phyloP scores from a whole-genome alignment of 2,329 filamentous ascomycete species.

The Pseudofabraea citricarpa region DNA sequence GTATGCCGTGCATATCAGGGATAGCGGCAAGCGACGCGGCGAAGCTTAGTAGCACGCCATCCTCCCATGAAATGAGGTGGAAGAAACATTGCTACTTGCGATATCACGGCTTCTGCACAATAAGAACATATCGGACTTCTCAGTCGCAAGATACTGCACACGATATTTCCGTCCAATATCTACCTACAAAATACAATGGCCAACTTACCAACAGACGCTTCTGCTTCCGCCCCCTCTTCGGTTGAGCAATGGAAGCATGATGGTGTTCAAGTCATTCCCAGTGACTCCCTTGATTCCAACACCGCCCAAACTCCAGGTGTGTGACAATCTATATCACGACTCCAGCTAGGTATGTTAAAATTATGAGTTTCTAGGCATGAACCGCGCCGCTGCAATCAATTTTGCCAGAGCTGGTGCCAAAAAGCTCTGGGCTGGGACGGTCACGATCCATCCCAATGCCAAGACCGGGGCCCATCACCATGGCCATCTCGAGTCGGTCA shows the following conservation, averaged over 20 bases:
- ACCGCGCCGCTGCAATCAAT: constrained; percentile 38
- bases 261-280: neutral
- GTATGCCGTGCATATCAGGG: no score
- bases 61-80: neutral
- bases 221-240: neutral
- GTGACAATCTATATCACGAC: neutral
- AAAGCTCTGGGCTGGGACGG: constrained; percentile 40
- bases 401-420: constrained; percentile 37
- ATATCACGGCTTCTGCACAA: neutral
- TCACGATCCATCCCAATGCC: constrained; percentile 37
- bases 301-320: neutral
- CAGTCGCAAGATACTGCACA: neutral
- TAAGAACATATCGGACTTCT: neutral
- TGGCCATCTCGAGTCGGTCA: constrained; percentile 39
- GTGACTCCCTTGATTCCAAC: neutral
- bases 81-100: neutral
- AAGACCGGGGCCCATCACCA: constrained; percentile 41
- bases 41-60: neutral
- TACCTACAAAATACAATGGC: neutral
- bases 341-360: neutral
- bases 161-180: neutral
- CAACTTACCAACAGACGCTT: neutral
- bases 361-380: constrained; percentile 26
- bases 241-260: neutral
- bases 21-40: neutral